Evolutionary conservation across 2,329 filamentous ascomycete genomes (phyloP).

Genomic region (Ampelomyces quisqualis): DNA sequence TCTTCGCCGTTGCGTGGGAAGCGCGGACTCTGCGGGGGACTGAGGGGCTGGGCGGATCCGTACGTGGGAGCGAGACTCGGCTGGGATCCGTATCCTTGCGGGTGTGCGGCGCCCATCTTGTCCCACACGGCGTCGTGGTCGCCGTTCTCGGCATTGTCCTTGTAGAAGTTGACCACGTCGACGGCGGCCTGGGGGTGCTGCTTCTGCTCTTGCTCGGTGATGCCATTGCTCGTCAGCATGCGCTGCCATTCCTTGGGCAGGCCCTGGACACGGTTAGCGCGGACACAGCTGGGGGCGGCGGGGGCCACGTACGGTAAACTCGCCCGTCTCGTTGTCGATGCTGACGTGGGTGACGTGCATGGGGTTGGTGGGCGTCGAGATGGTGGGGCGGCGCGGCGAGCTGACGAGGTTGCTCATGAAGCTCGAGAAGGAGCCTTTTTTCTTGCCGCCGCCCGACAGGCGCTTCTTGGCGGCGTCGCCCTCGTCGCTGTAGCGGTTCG

Average conservation of each 20-base stretch:
- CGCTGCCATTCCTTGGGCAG: conserved; percentile 98
- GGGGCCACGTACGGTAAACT: conserved; percentile 73
- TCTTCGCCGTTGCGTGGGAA: conserved; percentile 88
- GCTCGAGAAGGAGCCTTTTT: conserved; percentile 45
- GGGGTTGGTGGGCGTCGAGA: conserved; percentile 96
- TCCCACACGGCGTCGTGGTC: conserved; percentile 88
- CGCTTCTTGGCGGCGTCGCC: conserved; percentile 34
- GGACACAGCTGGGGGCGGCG: conserved; percentile 6
- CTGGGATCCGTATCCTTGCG: conserved; percentile 51
- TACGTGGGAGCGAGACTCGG: conserved; percentile 36
- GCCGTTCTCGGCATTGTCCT: conserved; percentile 81
- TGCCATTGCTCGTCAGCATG: conserved; percentile 90
- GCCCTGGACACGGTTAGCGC: conserved; percentile 59
- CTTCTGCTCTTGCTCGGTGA: conserved; percentile 92
- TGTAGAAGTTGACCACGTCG: conserved; percentile 95
- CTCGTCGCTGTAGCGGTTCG: conserved; percentile 45
- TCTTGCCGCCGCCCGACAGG: conserved; percentile 41
- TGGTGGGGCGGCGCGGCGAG: conserved; percentile 85
- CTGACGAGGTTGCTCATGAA: conserved; percentile 46
- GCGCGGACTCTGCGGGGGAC: conserved; percentile 78
- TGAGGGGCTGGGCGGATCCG: conserved; percentile 57
- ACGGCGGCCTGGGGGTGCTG: conserved; percentile 95
- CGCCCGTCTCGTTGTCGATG: conserved; percentile 92
- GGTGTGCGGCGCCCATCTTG: conserved; percentile 88
- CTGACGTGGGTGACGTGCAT: conserved; percentile 98